phyloP scores from a whole-genome alignment of 2,329 filamentous ascomycete species.

The Cryphonectria japonica region DNA sequence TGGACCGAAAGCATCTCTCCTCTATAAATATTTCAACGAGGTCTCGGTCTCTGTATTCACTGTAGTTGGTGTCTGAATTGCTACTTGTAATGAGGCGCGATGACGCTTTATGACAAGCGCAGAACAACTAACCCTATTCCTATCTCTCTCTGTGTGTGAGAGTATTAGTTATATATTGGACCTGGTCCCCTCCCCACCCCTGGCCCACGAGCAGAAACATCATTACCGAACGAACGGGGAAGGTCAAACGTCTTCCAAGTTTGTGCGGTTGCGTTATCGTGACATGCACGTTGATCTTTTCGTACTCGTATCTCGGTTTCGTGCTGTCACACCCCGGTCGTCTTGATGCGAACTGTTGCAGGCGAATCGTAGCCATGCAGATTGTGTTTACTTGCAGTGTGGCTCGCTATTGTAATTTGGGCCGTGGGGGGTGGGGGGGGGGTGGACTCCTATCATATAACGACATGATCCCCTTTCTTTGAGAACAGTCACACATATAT shows the following conservation, averaged over 20 bases:
- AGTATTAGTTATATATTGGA: neutral
- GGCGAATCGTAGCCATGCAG: neutral
- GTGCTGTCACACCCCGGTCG: neutral
- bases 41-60: neutral
- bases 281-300: neutral
- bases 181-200: neutral
- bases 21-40: neutral
- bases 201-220: neutral
- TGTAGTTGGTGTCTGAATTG: neutral
- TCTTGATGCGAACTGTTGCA: neutral
- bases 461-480: too few species aligned
- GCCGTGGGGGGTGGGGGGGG: neutral
- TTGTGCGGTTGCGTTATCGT: neutral
- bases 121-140: neutral
- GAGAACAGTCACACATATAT: too few species aligned
- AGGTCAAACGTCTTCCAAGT: neutral
- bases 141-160: neutral
- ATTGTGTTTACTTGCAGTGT: neutral
- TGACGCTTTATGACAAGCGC: neutral
- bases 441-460: neutral
- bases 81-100: too few species aligned
- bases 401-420: neutral
- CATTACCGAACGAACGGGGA: neutral
- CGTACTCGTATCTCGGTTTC: constrained; percentile 10
- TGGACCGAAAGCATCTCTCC: neutral